These are phyloP conservation scores for Byssoonygena ceratinophila DNA, from an alignment of 2,329 filamentous ascomycete genomes.

Conservation along the genomic window DNA sequence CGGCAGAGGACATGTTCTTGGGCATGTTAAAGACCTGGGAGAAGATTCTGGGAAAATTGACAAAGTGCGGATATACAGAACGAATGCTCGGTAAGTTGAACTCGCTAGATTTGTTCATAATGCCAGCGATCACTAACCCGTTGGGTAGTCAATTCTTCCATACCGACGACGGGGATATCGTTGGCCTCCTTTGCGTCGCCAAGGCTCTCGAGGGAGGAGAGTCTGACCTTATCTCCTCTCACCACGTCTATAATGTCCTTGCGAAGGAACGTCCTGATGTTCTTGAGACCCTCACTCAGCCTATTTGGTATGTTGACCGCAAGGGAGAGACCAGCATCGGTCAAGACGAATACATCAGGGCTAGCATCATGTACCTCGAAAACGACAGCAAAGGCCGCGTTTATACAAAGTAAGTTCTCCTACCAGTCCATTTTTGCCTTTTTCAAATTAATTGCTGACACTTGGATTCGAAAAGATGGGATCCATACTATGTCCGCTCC, in stretches of 20 bases:
- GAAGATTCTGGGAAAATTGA: constrained; percentile 73
- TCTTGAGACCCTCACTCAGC: constrained; percentile 60
- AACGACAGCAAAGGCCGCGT: constrained; percentile 54
- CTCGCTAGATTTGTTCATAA: neutral
- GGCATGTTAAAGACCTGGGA: constrained; percentile 80
- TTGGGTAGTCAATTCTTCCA: constrained; percentile 64
- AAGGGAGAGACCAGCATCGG: constrained; percentile 71
- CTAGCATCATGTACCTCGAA: constrained; percentile 67
- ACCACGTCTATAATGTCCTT: constrained; percentile 72
- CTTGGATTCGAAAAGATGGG: constrained; percentile 44
- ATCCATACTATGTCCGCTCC: constrained; percentile 76
- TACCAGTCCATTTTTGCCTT: neutral
- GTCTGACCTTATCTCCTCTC: constrained; percentile 66
- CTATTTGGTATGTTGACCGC: constrained; percentile 85
- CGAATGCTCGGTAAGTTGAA: constrained; percentile 52
- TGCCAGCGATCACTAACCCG: neutral
- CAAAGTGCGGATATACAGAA: constrained; percentile 81
- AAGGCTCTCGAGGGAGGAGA: constrained; percentile 73
- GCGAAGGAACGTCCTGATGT: constrained; percentile 67
- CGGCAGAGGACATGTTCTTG: constrained; percentile 70
- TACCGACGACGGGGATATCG: constrained; percentile 70
- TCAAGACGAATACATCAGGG: constrained; percentile 62
- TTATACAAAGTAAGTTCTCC: constrained; percentile 54
- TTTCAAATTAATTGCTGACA: too few relatives aligned
- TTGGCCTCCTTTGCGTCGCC: constrained; percentile 71